Base-by-base conservation (phyloP, 352 stramenopile genomes). In the Globisporangium acanthophoron region DNA sequence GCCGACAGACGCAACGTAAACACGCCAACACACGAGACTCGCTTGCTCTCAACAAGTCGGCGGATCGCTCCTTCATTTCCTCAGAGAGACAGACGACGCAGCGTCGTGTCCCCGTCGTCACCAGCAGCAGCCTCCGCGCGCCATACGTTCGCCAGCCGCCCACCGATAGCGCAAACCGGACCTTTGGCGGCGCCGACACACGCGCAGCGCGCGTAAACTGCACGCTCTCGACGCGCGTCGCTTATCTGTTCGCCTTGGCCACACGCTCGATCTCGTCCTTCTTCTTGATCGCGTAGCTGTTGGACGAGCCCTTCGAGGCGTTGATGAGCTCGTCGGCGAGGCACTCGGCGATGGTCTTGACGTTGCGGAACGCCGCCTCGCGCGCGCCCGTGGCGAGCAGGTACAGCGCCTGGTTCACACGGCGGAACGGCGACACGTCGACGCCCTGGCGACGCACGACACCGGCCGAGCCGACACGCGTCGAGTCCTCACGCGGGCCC, bases 211-310 rank as follows among this genome's bases (percentile, higher is more conserved):
- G 33, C 20, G n/a, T 33, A 27, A 27, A 27, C 24, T n/a, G 31
- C 44, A 66, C 8, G 35, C 40, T 54, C 43, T 9, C 43, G 37
- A 56, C 20, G 69, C 59, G 24, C 24, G 24, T 27, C 24, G 64
- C 78, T 99, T 99, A 99, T 97, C 97, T 97, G 90, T 99, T 99
- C 64, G 95, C 97, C 96, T 99, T 99, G 78, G 97, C 97, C 61
- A 99, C 97, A 97, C 97, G 97, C 91, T 99, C 97, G 76, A 99
- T 99, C 81, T 99, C 97, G 85, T 99, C 97, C 94, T 99, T 99
- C 90, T 99, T 99, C 96, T 99, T 99, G 85, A 99, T 99, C 73
- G 97, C 97, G 80, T 99, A 99, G 66, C 87, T 98, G 97, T 99
- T 99, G 74, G 96, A 99, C 71, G 96, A 99, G 62, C 97, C 97